A percentile compares a stretch with the other conserved stretches of the same genome.
Conservation (phyloP, 2,329 filamentous ascomycete genomes). For the Aspergillus candidus region DNA sequence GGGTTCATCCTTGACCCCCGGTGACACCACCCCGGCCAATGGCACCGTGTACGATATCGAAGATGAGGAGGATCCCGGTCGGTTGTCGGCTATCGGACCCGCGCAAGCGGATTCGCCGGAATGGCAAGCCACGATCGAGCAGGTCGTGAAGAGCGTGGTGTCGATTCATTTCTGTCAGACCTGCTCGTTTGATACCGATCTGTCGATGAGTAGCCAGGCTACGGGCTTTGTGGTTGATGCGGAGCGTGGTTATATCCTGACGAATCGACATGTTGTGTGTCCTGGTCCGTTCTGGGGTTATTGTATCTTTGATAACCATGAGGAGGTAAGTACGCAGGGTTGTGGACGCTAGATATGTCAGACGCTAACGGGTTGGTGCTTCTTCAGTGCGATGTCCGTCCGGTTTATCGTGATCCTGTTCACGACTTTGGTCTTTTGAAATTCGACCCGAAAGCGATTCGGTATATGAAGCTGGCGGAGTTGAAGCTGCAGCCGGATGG, state of each 20-base stretch:
- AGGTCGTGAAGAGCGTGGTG: slow-evolving; percentile 89
- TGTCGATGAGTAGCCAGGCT: slow-evolving; percentile 87
- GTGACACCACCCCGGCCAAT: slow-evolving; percentile 39
- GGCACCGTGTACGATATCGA: slow-evolving; percentile 41
- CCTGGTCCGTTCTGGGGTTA: slow-evolving; percentile 97
- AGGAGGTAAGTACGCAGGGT: slow-evolving; percentile 50
- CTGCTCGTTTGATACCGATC: slow-evolving; percentile 95
- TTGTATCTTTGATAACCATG: slow-evolving; percentile 97
- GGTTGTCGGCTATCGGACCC: slow-evolving; percentile 41
- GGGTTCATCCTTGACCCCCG: slow-evolving; percentile 33
- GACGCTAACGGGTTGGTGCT: background rate
- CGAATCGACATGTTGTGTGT: slow-evolving; percentile 88
- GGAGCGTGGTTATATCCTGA: slow-evolving; percentile 81
- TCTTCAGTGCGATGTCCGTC: slow-evolving; percentile 79
- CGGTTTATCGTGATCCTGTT: slow-evolving; percentile 95
- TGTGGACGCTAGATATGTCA: background rate
- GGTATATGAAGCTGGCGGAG: slow-evolving; percentile 87
- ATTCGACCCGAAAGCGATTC: slow-evolving; percentile 92
- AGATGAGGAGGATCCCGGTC: slow-evolving; percentile 43
- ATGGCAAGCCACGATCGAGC: slow-evolving; percentile 94
- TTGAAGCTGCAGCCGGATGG: slow-evolving; percentile 77
- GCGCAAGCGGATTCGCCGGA: slow-evolving; percentile 63
- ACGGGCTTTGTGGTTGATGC: slow-evolving; percentile 98
- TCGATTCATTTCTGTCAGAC: slow-evolving; percentile 99
- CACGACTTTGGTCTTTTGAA: slow-evolving; percentile 97